phyloP scores from a whole-genome alignment of 768 basidiomycete species.

The Pulveroboletus ravenelii region DNA sequence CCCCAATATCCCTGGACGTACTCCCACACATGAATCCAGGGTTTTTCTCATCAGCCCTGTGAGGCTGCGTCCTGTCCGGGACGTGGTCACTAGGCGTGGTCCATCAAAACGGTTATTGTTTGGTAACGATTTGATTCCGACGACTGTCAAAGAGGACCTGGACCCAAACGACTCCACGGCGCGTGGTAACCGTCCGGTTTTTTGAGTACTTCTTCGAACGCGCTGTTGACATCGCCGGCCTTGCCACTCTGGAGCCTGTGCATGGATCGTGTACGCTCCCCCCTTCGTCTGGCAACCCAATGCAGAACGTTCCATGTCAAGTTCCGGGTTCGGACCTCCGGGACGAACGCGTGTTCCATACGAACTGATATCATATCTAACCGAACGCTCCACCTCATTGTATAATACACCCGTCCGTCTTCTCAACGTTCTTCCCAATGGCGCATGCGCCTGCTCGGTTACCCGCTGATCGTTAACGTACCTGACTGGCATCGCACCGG shows the following conservation, averaged over 20 bases:
- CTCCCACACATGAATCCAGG: slow-evolving; percentile 18
- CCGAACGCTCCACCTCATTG: slow-evolving; percentile 13
- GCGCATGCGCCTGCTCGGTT: slow-evolving; percentile 4
- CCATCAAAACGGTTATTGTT: slow-evolving; percentile 11
- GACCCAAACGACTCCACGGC: slow-evolving; percentile 24
- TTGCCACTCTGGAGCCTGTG: slow-evolving; percentile 16
- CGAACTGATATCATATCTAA: slow-evolving; percentile 25
- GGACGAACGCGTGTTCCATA: slow-evolving; percentile 10
- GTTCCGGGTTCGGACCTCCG: slow-evolving; percentile 26
- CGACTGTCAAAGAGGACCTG: slow-evolving; percentile 19
- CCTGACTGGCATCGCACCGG: slow-evolving; percentile 20
- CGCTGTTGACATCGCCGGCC: background rate
- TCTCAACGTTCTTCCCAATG: slow-evolving; percentile 3
- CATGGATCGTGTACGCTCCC: background rate
- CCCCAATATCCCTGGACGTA: slow-evolving; percentile 7
- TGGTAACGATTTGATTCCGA: slow-evolving; percentile 20
- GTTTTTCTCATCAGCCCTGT: slow-evolving; percentile 22
- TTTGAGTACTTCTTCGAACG: background rate
- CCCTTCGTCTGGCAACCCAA: slow-evolving; percentile 4
- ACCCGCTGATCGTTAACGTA: slow-evolving; percentile 11
- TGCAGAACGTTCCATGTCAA: background rate
- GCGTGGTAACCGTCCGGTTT: slow-evolving; percentile 24
- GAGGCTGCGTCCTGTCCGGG: slow-evolving; percentile 11
- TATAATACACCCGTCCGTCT: slow-evolving; percentile 5
- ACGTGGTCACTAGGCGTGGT: slow-evolving; percentile 10